A percentile compares a stretch with the other conserved stretches of the same genome.
These are phyloP conservation scores for Scheffersomyces segobiensis DNA, from an alignment of 1,139 yeast genomes.

Conservation along the genomic window DNA sequence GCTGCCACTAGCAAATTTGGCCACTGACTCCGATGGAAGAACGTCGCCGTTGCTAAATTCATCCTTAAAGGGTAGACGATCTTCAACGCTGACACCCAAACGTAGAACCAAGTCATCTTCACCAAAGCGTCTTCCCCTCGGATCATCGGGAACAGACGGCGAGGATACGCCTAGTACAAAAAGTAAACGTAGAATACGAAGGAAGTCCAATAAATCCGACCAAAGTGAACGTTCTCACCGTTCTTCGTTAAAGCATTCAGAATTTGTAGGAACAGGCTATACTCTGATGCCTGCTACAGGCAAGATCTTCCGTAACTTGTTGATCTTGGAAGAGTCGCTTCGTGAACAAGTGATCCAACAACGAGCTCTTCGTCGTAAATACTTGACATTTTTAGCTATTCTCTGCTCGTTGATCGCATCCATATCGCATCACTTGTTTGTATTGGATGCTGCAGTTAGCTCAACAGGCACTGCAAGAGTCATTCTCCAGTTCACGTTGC, in stretches of 20 bases:
- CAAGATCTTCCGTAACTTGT: conserved; percentile 72
- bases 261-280: conserved; percentile 35
- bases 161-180: conserved; percentile 22
- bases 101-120: not conserved
- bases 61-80: not conserved
- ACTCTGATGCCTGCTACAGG: conserved; percentile 60
- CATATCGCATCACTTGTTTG: conserved; percentile 41
- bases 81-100: not conserved
- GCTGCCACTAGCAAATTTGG: conserved; percentile 1
- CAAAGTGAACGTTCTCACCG: conserved; percentile 24
- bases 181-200: conserved; percentile 27
- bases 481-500: conserved; percentile 58
- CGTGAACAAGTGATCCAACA: conserved; percentile 80
- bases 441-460: conserved; percentile 21
- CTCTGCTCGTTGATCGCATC: conserved; percentile 47
- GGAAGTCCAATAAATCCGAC: conserved; percentile 33
- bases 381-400: conserved; percentile 65
- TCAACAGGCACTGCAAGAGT: conserved; percentile 41
- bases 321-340: conserved; percentile 81
- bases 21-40: not conserved
- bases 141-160: conserved; percentile 11
- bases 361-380: conserved; percentile 67
- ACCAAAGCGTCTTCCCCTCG: not conserved
- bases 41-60: not conserved
- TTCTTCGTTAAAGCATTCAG: conserved; percentile 15